Base-by-base conservation (phyloP, 192 early-diverging fungal species). In the Mortierella claussenii region DNA sequence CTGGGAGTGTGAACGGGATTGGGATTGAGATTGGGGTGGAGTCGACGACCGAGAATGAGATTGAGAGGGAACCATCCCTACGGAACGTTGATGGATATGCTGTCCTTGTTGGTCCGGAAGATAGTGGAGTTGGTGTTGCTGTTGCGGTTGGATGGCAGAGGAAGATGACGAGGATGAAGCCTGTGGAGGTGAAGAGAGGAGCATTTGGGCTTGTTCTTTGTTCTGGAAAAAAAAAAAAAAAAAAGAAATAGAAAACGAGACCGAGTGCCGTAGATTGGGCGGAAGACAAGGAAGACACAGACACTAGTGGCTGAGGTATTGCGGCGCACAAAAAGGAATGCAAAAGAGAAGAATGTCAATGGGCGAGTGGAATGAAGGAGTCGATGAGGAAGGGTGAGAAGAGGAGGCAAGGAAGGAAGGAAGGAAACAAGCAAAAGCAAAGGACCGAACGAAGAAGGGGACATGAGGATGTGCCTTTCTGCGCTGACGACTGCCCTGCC, bases 181-280 rank as follows among this genome's bases (percentile, higher is more conserved):
- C 24, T 26, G 42, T 21, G 44, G 30, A 33, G 28, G 63, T 15
- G 64, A 66, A 7, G 64, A 48, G 33, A 66, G 53, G 6, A 56
- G 18, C 64, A 69, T 60, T 8, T 4, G 9, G n/a, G 24, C 20
- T 40, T 40, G 7, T 40, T 40, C 13, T 40, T 40, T 40, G 37
- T 40, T 40, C 37, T 40, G 7, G 37, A 28, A 51, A 40, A 36
- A 48, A 10, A 32, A 17, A 27, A 51, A 26, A 8, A 49, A 36
- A 26, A 53, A 47, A 24, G 2, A 33, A 48, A n/a, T n/a, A n/a
- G n/a, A n/a, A n/a, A n/a, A n/a, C n/a, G n/a, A n/a, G n/a, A n/a
- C n/a, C n/a, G n/a, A n/a, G n/a, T n/a, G n/a, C n/a, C n/a, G n/a
- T n/a, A n/a, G n/a, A n/a, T n/a, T n/a, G n/a, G n/a, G n/a, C n/a